Evolutionary conservation across 75 land plant genomes (phyloP), one percentile per base, ranked within the genome.

Genomic region (Cupressus sempervirens): DNA sequence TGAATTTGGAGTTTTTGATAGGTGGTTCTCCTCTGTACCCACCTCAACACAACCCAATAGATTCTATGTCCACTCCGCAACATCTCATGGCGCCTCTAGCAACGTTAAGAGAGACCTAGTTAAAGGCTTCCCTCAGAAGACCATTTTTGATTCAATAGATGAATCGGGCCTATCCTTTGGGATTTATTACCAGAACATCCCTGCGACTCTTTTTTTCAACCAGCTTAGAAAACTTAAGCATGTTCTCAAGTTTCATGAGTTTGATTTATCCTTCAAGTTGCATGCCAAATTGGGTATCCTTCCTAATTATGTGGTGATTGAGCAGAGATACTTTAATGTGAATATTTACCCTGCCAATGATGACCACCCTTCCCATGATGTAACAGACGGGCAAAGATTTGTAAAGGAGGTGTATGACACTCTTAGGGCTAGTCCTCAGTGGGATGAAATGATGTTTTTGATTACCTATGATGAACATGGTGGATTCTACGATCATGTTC

Each of bases 381-480:
- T 97, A 82, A 89, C 94, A 48, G 11, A 32, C 29, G 98, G 98
- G 45, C 98, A 97, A 91, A 88, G 40, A 86, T 88, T 97, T 67
- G 91, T 97, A 74, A 97, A 97, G 90, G 96, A 95, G 88, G 95
- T 97, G 36, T 97, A 97, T 83, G 98, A 95, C 86, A 93, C 91
- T 13, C 88, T 97, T 12, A 87, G 98, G 58, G 88, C 91, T 11
- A 92, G 99, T 48, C 96, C 95, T 0, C 98, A 95, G 90, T 95
- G 98, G 98, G 91, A 94, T 23, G 94, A 92, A 72, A 95, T 86
- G 88, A 93, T 95, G 84, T 75, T 97, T 23, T 54, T 97, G 76
- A 93, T 97, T 75, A 97, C 99, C 10, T 97, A 97, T 77, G 99
- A 97, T 88, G 99, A 97, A 89, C 99, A 97, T 77, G 99, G 99